Base-by-base conservation (phyloP, 108 stramenopile species). In the Epipyxis sp. region DNA sequence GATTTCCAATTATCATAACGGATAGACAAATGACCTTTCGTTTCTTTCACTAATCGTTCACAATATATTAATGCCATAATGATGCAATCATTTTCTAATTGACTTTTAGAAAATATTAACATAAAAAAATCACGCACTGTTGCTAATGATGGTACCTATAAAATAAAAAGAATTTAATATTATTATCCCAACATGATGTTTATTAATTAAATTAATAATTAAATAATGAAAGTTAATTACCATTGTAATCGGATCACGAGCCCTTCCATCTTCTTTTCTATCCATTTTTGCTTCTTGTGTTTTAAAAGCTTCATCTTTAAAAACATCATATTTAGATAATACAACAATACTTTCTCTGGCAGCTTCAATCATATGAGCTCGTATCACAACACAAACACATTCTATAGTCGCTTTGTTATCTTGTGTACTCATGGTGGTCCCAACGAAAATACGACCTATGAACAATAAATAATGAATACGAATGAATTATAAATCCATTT, bases 31-130 rank as follows among this genome's bases (percentile, higher is more conserved):
- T 77, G 80, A 6, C 94, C 96, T 37, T 80, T 74, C 10, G 93
- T 94, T 71, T 83, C 78, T 83, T 94, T 94, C 80, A 98, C 85
- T 40, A 98, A 86, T 34, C 94, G 90, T 81, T 98, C 95, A 10
- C 96, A 89, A 86, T 98, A 98, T 59, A 98, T 94, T 20, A 98
- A 84, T 3, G 91, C 89, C 80, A 96, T 93, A 86, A 98, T 94
- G 62, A 96, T 94, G 80, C 93, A 95, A 69, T 98, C 97, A 43
- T 86, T 59, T 80, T 96, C 94, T 59, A 86, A 77, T 83, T 93
- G 92, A 0, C 90, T 86, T 77, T 87, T 86, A 39, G 84, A 81
- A 82, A 92, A 95, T 29, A 94, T 82, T 61, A 91, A 86, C 27
- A 91, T 85, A 87, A 91, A 94, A 82, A 92, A 97, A 34, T 71